phyloP scores from a whole-genome alignment of 2,329 filamentous ascomycete species.

The Acrodontium crateriforme region DNA sequence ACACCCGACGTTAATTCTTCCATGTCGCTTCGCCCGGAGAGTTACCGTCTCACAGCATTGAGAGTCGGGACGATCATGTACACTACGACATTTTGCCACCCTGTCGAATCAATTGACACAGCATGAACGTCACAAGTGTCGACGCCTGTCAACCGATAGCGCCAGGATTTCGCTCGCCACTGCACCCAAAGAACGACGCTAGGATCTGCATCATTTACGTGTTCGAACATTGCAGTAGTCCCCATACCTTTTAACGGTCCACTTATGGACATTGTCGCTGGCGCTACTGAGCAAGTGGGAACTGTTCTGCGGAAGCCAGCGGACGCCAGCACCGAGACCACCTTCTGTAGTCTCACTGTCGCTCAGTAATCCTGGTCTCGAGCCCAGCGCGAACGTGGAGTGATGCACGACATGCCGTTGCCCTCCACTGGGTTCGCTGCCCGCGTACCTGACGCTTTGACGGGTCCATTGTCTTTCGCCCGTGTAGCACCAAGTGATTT shows the following conservation, averaged over 20 bases:
- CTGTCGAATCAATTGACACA: constrained; percentile 6
- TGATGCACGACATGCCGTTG: constrained; percentile 17
- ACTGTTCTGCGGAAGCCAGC: constrained; percentile 8
- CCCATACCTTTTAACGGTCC: constrained; percentile 6
- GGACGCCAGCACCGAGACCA: no score
- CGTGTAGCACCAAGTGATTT: constrained; percentile 1
- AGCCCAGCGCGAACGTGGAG: constrained; percentile 9
- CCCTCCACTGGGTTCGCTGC: constrained; percentile 5
- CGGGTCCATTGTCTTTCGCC: constrained; percentile 3
- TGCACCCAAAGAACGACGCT: constrained; percentile 1
- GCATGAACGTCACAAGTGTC: constrained; percentile 6
- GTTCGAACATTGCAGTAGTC: constrained; percentile 14
- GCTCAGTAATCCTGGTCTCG: constrained; percentile 1
- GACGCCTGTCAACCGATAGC: background rate
- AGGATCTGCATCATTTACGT: constrained; percentile 13
- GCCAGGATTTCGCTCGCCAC: constrained; percentile 1
- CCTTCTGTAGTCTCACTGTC: no score
- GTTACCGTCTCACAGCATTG: no score
- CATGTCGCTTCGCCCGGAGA: no score
- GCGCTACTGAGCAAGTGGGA: constrained; percentile 11
- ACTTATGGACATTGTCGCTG: constrained; percentile 10
- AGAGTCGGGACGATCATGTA: background rate
- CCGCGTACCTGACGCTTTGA: constrained; percentile 9
- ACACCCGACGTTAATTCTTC: no score
- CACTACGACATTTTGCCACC: constrained; percentile 1